Evolutionary conservation across 2,329 filamentous ascomycete genomes (phyloP).

Genomic region (Aureobasidium sp.): DNA sequence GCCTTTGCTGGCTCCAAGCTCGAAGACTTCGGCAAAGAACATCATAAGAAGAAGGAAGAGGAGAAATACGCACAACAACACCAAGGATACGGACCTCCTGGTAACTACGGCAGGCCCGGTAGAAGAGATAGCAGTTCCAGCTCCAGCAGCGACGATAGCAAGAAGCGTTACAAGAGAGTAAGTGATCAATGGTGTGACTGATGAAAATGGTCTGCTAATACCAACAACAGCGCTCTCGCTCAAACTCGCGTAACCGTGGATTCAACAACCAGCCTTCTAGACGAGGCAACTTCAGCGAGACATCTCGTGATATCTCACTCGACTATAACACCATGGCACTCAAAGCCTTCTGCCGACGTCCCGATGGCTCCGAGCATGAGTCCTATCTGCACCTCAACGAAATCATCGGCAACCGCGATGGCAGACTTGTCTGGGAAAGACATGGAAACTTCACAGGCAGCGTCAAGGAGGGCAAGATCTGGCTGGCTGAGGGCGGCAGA

Average conservation of each 20-base stretch:
- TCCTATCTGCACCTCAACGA: constrained; percentile 29
- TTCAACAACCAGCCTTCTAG: background rate
- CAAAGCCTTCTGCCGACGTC: constrained; percentile 27
- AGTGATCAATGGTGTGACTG: background rate
- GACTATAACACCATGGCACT: constrained; percentile 22
- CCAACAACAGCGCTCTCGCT: background rate
- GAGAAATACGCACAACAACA: constrained; percentile 11
- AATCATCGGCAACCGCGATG: constrained; percentile 30
- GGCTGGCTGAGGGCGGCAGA: constrained; percentile 24
- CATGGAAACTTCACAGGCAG: constrained; percentile 29
- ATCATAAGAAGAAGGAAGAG: constrained; percentile 28
- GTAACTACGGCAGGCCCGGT: background rate
- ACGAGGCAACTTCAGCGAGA: constrained; percentile 32
- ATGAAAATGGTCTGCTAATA: background rate
- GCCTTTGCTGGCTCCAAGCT: constrained; percentile 47
- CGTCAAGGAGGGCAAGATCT: constrained; percentile 22
- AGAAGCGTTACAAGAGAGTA: background rate
- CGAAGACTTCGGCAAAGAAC: constrained; percentile 44
- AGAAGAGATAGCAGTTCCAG: constrained; percentile 8
- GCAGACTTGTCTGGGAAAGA: constrained; percentile 27
- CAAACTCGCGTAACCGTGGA: background rate
- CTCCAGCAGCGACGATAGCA: constrained; percentile 5
- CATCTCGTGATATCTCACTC: constrained; percentile 25
- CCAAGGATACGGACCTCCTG: background rate
- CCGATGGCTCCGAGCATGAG: constrained; percentile 24